Percentiles rank a stretch among this genome's conserved stretches.
phyloP scores from a whole-genome alignment of 768 basidiomycete genomes.

The Auricularia sp. region DNA sequence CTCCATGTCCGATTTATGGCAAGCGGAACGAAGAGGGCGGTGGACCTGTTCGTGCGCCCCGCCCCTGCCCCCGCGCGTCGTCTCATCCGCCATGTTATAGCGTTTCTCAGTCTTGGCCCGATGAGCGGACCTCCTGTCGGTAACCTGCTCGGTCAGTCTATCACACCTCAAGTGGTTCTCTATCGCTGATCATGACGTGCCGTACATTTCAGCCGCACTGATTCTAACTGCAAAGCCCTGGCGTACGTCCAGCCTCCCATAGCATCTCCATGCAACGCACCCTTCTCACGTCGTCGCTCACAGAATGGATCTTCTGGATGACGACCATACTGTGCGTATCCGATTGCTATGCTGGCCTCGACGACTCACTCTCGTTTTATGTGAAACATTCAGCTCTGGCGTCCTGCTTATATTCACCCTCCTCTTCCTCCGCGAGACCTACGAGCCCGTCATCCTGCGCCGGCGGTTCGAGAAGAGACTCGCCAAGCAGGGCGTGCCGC shows the following conservation, averaged over 20 bases:
- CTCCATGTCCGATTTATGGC: conserved; percentile 6
- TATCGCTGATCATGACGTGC: background rate
- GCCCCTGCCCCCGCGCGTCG: background rate
- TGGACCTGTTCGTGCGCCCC: background rate
- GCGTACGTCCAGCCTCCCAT: background rate
- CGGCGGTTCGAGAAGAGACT: background rate
- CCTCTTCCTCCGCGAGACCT: conserved; percentile 5
- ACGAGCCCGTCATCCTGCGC: conserved; percentile 7
- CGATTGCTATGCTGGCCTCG: background rate
- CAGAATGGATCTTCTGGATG: conserved; percentile 8
- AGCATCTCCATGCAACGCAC: too few relatives aligned
- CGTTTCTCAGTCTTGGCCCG: conserved; percentile 2
- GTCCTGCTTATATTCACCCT: background rate
- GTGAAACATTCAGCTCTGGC: background rate
- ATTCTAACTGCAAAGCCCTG: conserved; percentile 2
- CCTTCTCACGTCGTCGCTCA: background rate
- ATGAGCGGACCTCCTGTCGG: conserved; percentile 6
- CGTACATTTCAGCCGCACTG: conserved; percentile 1
- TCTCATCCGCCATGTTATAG: background rate
- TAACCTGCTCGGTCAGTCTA: conserved; percentile 1
- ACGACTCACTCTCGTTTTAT: background rate
- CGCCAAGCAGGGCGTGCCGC: background rate
- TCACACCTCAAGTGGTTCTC: background rate
- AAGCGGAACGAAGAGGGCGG: background rate
- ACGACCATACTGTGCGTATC: conserved; percentile 1